Percentiles rank a stretch among this genome's conserved stretches.
phyloP scores from a whole-genome alignment of 805 yeast genomes.

The Yamadazyma paraphyllophila region DNA sequence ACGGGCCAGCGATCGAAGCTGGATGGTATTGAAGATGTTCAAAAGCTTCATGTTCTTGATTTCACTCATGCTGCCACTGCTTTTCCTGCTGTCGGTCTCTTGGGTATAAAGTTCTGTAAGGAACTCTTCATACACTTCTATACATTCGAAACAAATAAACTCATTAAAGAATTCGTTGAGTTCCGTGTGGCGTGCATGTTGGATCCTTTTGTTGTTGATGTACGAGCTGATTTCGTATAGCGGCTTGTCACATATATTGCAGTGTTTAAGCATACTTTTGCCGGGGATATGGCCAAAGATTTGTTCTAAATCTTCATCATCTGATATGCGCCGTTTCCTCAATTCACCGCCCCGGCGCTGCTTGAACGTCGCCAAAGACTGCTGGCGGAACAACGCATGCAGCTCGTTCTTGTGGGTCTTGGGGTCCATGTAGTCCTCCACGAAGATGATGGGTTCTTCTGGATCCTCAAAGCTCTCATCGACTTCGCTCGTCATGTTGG shows the following conservation, averaged over 20 bases:
- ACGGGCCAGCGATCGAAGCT: slow-evolving; percentile 11
- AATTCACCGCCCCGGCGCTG: slow-evolving; percentile 12
- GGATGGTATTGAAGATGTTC: slow-evolving; percentile 14
- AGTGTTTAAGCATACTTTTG: slow-evolving; percentile 42
- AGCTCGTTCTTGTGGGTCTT: slow-evolving; percentile 2
- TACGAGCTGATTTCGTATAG: slow-evolving; percentile 58
- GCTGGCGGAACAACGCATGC: slow-evolving; percentile 23
- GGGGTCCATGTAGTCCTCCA: slow-evolving; percentile 55
- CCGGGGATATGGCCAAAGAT: slow-evolving; percentile 41
- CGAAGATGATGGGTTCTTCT: slow-evolving; percentile 45
- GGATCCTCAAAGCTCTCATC: slow-evolving; percentile 20
- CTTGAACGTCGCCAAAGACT: slow-evolving; percentile 40
- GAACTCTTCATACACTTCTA: slow-evolving; percentile 53
- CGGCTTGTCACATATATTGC: slow-evolving; percentile 71
- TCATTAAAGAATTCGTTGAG: slow-evolving; percentile 36
- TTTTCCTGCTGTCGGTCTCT: not conserved
- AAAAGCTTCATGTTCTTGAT: slow-evolving; percentile 15
- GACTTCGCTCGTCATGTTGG: slow-evolving; percentile 14
- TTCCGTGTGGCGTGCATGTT: slow-evolving; percentile 2
- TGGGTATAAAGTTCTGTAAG: slow-evolving; percentile 34
- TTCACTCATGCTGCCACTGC: slow-evolving; percentile 5
- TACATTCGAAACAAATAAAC: slow-evolving; percentile 62
- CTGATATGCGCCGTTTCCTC: slow-evolving; percentile 11
- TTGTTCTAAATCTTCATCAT: slow-evolving; percentile 29
- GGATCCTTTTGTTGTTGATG: slow-evolving; percentile 17